Evolutionary conservation across 2,329 filamentous ascomycete genomes (phyloP).

Genomic region (Botrytis cinerea): DNA sequence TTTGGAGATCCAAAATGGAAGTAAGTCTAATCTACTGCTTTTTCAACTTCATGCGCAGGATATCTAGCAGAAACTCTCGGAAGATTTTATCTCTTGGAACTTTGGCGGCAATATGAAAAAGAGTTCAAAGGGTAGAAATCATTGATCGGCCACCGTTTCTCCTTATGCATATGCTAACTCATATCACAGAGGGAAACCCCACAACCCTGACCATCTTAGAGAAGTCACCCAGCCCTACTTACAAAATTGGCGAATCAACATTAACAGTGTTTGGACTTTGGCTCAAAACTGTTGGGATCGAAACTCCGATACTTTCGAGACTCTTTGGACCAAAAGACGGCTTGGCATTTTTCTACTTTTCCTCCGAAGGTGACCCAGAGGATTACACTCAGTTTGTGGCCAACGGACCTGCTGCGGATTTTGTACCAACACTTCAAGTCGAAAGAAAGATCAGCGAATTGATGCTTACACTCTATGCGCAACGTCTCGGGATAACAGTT

Average conservation of each 20-base stretch:
- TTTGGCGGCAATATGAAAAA: neutral
- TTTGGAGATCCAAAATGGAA: slow-evolving; percentile 24
- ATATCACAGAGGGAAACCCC: neutral
- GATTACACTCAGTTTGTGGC: slow-evolving; percentile 29
- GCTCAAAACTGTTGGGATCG: slow-evolving; percentile 32
- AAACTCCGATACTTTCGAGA: slow-evolving; percentile 27
- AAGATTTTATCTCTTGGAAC: neutral
- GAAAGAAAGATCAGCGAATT: slow-evolving; percentile 39
- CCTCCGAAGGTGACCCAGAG: slow-evolving; percentile 27
- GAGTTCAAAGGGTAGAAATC: neutral
- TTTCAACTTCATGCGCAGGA: neutral
- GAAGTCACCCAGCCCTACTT: slow-evolving; percentile 30
- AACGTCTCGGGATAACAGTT: slow-evolving; percentile 36
- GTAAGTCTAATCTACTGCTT: slow-evolving; percentile 8
- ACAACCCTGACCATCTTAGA: slow-evolving; percentile 32
- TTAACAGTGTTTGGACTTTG: slow-evolving; percentile 34
- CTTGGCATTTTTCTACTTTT: slow-evolving; percentile 37
- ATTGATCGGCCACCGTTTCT: neutral
- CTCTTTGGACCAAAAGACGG: slow-evolving; percentile 39
- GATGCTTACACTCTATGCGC: slow-evolving; percentile 37
- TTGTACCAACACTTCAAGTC: slow-evolving; percentile 33
- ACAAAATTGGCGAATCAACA: slow-evolving; percentile 39
- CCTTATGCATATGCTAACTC: neutral
- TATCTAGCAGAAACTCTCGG: neutral
- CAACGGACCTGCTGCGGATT: slow-evolving; percentile 32